Percentiles rank a stretch among this genome's conserved stretches.
phyloP scores from a whole-genome alignment of 2,329 filamentous ascomycete genomes.

The Xylaria arbuscula region DNA sequence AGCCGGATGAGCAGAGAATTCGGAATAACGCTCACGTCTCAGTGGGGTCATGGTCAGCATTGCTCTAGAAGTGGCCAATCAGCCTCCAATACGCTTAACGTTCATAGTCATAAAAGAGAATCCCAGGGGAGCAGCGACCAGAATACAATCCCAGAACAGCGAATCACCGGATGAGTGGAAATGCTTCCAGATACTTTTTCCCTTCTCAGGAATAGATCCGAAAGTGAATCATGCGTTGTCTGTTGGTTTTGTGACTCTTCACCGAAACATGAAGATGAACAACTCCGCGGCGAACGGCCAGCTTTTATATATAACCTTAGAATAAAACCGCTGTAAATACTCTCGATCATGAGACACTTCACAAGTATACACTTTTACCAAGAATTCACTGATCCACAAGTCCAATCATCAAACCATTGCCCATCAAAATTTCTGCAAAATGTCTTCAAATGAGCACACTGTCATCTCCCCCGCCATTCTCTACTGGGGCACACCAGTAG shows the following conservation, averaged over 20 bases:
- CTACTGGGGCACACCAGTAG: slow-evolving; percentile 57
- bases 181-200: slow-evolving; percentile 2
- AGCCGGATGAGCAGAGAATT: background rate
- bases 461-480: slow-evolving; percentile 54
- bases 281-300: slow-evolving; percentile 8
- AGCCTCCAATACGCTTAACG: background rate
- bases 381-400: slow-evolving; percentile 9
- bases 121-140: background rate
- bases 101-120: background rate
- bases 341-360: slow-evolving; percentile 4
- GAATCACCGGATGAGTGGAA: background rate
- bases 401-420: background rate
- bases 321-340: slow-evolving; percentile 1
- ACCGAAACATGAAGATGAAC: slow-evolving; percentile 9
- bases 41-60: slow-evolving; percentile 8
- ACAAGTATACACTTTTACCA: slow-evolving; percentile 2
- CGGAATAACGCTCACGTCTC: slow-evolving; percentile 2
- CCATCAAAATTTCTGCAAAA: slow-evolving; percentile 26
- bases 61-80: slow-evolving; percentile 24
- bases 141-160: background rate
- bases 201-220: background rate
- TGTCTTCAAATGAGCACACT: slow-evolving; percentile 27
- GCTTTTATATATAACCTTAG: background rate
- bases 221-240: background rate
- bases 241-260: slow-evolving; percentile 17